Base-by-base conservation (phyloP, 2,329 filamentous ascomycete species). In the Colletotrichum australisinense region DNA sequence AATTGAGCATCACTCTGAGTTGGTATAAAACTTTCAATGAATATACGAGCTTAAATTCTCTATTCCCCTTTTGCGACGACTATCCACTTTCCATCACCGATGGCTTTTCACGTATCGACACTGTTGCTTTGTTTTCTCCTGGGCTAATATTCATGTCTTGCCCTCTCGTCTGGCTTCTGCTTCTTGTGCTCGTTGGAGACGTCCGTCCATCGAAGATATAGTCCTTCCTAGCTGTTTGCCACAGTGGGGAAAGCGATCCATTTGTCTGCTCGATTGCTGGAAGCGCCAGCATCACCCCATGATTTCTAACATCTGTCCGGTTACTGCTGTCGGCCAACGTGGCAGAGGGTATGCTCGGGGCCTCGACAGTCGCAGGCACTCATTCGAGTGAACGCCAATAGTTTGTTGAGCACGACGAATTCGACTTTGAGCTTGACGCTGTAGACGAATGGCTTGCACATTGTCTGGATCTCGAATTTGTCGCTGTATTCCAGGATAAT, bases 381-480 rank as follows among this genome's bases (percentile, higher is more conserved):
- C 68, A 72, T 72, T 4, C 69, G 63, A 2, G 74, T 74, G 30
- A 74, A 72, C 0, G 63, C 38, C 1, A 74, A 24, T 16, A 84
- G 76, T 5, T 79, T 78, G 58, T 82, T 81, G 9, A 83, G 78
- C 1, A 83, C 80, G 4, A 78, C 78, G 66, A 83, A 82, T 58
- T 83, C 82, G 12, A 82, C 73, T 72, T 83, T 84, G 35, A 84
- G 77, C 60, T 84, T 84, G 32, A 83, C 73, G 49, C 80, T 81
- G 75, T 83, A 83, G 4, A 78, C 76, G 6, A 78, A 72, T 1
- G 63, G 69, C 49, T 78, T 77, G 57, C 75, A 76, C 28, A 76
- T 72, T 8, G 74, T 76, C 69, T 78, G 75, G 2, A 78, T 56
- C 16, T 73, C 66, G 67, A 76, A 77, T 16, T 69, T 65, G 52